Conservation (phyloP, 2,329 filamentous ascomycete genomes). For the Pseudocercospora fijiensis region DNA sequence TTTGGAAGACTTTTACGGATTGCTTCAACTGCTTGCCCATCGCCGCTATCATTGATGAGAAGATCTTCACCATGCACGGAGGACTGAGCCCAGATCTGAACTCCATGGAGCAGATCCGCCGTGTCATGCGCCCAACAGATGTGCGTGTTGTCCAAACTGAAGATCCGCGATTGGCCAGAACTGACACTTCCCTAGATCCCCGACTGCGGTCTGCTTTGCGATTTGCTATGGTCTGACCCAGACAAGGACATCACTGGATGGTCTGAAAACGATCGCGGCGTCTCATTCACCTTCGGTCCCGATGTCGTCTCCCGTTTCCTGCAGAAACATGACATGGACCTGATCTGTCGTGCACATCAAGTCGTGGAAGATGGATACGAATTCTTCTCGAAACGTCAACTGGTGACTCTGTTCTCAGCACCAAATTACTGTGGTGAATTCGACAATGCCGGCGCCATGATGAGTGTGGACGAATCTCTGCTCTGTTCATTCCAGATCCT, state of each 20-base stretch:
- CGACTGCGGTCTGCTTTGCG: slow-evolving; percentile 94
- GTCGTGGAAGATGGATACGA: slow-evolving; percentile 99
- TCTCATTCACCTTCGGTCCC: slow-evolving; percentile 96
- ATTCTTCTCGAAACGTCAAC: slow-evolving; percentile 97
- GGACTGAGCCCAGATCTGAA: slow-evolving; percentile 95
- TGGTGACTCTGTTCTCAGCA: slow-evolving; percentile 95
- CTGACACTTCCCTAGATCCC: slow-evolving; percentile 67
- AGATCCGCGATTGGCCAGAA: slow-evolving; percentile 15
- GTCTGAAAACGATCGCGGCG: slow-evolving; percentile 98
- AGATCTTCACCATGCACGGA: slow-evolving; percentile 99
- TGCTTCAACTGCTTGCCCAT: slow-evolving; percentile 99
- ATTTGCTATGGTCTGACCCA: slow-evolving; percentile 96
- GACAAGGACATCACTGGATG: slow-evolving; percentile 99
- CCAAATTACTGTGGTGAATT: slow-evolving; percentile 99
- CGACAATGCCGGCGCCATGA: slow-evolving; percentile 99
- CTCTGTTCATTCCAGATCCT: slow-evolving; percentile 99
- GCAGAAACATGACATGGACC: slow-evolving; percentile 99
- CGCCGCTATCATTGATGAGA: slow-evolving; percentile 98
- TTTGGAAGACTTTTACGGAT: slow-evolving; percentile 99
- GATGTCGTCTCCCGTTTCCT: slow-evolving; percentile 97
- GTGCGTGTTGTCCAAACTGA: slow-evolving; percentile 59
- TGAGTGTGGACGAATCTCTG: slow-evolving; percentile 98
- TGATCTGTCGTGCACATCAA: slow-evolving; percentile 98
- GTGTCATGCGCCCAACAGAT: slow-evolving; percentile 98
- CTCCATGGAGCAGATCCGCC: slow-evolving; percentile 99